phyloP scores from a whole-genome alignment of 1,284 basidiomycete species.

The Apiotrichum mycotoxinovorans region DNA sequence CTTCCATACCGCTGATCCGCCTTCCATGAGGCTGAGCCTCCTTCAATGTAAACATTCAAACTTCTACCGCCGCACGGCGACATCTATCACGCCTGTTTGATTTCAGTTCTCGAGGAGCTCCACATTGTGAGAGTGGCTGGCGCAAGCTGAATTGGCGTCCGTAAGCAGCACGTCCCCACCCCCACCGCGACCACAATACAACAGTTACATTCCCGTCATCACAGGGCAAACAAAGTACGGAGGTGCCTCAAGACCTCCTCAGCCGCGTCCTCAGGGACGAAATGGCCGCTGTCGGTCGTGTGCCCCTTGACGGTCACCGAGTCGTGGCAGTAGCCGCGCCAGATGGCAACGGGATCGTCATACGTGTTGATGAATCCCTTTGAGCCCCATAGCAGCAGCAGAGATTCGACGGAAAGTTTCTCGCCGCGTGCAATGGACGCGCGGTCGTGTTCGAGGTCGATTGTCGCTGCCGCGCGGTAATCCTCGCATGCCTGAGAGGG shows the following conservation, averaged over 20 bases:
- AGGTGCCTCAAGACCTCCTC: constrained; percentile 28
- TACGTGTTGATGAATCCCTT: constrained; percentile 42
- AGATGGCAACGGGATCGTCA: constrained; percentile 33
- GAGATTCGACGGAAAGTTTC: constrained; percentile 29
- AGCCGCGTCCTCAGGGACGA: constrained; percentile 46
- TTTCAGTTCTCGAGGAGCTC: too few species aligned
- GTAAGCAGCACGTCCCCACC: too few species aligned
- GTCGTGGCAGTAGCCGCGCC: constrained; percentile 31
- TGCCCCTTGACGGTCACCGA: constrained; percentile 29
- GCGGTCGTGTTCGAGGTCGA: constrained; percentile 46
- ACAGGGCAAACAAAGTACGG: constrained; percentile 22
- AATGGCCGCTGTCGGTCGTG: constrained; percentile 44
- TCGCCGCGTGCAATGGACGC: constrained; percentile 25
- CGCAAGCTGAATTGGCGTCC: too few species aligned
- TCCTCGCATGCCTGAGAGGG: constrained; percentile 44
- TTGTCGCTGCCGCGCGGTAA: constrained; percentile 46
- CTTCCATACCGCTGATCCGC: too few species aligned
- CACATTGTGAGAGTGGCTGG: too few species aligned
- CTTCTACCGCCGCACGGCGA: too few species aligned
- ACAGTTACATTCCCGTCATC: too few species aligned
- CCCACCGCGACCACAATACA: too few species aligned
- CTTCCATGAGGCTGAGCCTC: too few species aligned
- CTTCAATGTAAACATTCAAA: too few species aligned
- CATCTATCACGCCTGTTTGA: too few species aligned
- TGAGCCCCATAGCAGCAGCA: constrained; percentile 44